These are phyloP conservation scores for Coemansia sp. DNA, from an alignment of 192 early-diverging fungal species.

Conservation along the genomic window DNA sequence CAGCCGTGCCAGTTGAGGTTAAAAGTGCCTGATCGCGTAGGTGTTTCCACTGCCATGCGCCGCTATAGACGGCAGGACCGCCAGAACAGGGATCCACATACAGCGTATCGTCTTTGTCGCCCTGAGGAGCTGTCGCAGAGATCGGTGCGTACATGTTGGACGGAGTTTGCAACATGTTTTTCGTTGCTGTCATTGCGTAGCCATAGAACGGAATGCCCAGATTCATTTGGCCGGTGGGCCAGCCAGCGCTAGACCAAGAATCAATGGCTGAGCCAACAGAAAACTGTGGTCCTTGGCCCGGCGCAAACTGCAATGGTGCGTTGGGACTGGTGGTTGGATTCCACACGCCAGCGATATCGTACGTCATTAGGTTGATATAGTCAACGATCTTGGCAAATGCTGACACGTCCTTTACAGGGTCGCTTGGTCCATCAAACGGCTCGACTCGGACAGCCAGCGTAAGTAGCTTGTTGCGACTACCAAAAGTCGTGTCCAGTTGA, in stretches of 20 bases:
- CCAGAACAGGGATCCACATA: slow-evolving; percentile 58
- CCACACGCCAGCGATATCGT: slow-evolving; percentile 63
- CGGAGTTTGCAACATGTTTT: slow-evolving; percentile 19
- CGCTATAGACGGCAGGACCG: slow-evolving; percentile 50
- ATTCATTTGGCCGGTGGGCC: slow-evolving; percentile 58
- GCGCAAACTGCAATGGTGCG: slow-evolving; percentile 49
- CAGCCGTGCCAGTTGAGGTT: slow-evolving; percentile 12
- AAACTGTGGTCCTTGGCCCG: slow-evolving; percentile 19
- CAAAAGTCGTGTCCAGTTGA: slow-evolving; percentile 55
- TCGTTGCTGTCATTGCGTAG: slow-evolving; percentile 17
- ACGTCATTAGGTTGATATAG: slow-evolving; percentile 69
- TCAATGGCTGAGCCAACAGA: slow-evolving; percentile 50
- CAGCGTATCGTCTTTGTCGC: slow-evolving; percentile 56
- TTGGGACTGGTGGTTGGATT: slow-evolving; percentile 59
- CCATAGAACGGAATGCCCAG: slow-evolving; percentile 66
- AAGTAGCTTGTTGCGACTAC: slow-evolving; percentile 54
- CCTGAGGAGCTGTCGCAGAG: slow-evolving; percentile 42
- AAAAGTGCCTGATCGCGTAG: slow-evolving; percentile 60
- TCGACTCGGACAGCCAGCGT: slow-evolving; percentile 65
- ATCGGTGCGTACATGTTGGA: slow-evolving; percentile 16
- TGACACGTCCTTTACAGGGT: slow-evolving; percentile 55
- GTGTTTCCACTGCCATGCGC: slow-evolving; percentile 64
- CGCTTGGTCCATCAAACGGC: slow-evolving; percentile 59
- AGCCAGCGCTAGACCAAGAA: slow-evolving; percentile 57
- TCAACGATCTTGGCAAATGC: slow-evolving; percentile 62